phyloP scores from a whole-genome alignment of 2,329 filamentous ascomycete species.

The Monosporascus sp. region DNA sequence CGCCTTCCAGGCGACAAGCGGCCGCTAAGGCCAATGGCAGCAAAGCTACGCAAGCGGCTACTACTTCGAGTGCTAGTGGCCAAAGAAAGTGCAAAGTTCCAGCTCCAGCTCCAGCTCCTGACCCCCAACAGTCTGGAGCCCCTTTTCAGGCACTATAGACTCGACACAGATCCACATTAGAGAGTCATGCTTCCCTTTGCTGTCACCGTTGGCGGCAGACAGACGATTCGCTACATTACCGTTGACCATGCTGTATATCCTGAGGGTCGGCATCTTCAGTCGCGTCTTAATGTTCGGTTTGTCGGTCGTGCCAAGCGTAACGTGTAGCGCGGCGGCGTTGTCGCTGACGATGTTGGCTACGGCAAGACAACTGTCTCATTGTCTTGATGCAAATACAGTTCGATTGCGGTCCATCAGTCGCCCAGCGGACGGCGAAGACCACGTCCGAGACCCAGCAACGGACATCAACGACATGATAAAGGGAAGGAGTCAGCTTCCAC shows the following conservation, averaged over 20 bases:
- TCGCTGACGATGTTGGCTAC: conserved; percentile 40
- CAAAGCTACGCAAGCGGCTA: neutral
- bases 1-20: neutral
- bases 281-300: conserved; percentile 28
- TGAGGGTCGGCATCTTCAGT: neutral
- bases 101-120: neutral
- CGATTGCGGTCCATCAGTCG: conserved; percentile 14
- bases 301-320: conserved; percentile 24
- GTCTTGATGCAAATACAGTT: conserved; percentile 28
- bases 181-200: too few relatives aligned
- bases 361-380: conserved; percentile 39
- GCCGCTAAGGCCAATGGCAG: neutral
- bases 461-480: conserved; percentile 28
- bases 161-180: too few relatives aligned
- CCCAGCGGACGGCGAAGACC: conserved; percentile 4
- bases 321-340: conserved; percentile 30
- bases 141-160: too few relatives aligned
- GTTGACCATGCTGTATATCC: too few relatives aligned
- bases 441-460: conserved; percentile 28
- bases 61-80: neutral
- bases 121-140: neutral
- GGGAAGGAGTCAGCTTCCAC: conserved; percentile 29
- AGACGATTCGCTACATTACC: too few relatives aligned
- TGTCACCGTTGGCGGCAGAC: too few relatives aligned
- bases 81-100: neutral